These are phyloP conservation scores for Coniferiporia weirii DNA, from an alignment of 1,284 basidiomycete species.

Conservation along the genomic window DNA sequence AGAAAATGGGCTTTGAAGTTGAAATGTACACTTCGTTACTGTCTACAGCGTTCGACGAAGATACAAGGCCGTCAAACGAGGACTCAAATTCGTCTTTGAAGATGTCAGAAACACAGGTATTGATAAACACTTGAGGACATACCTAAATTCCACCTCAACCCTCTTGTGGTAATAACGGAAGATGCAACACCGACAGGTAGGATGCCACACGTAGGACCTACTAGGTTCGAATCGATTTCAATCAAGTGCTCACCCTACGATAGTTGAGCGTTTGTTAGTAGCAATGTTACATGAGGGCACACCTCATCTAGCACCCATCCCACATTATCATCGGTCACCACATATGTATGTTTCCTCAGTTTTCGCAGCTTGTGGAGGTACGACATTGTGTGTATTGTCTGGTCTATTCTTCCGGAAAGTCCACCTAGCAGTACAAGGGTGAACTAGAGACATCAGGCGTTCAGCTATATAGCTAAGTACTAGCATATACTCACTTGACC, in stretches of 20 bases:
- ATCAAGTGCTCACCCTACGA: constrained; percentile 77
- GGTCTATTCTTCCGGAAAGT: constrained; percentile 86
- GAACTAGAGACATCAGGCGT: constrained; percentile 35
- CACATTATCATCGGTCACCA: constrained; percentile 81
- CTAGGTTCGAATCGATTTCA: constrained; percentile 59
- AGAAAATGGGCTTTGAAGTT: constrained; percentile 84
- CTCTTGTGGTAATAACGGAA: constrained; percentile 74
- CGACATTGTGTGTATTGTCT: constrained; percentile 88
- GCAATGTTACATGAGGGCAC: constrained; percentile 24
- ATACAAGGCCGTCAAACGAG: constrained; percentile 77
- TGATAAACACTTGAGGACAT: constrained; percentile 23
- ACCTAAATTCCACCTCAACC: constrained; percentile 91
- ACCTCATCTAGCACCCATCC: constrained; percentile 86
- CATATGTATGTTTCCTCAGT: constrained; percentile 59
- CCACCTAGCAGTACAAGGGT: constrained; percentile 84
- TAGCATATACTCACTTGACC: constrained; percentile 26
- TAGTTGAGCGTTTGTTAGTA: not conserved
- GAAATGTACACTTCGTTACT: constrained; percentile 66
- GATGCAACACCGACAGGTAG: constrained; percentile 82
- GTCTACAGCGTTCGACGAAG: constrained; percentile 88
- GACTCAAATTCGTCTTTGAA: constrained; percentile 54
- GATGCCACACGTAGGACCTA: constrained; percentile 90
- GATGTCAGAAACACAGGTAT: constrained; percentile 3
- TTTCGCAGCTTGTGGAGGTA: constrained; percentile 78
- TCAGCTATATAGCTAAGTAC: not conserved